Evolutionary conservation across 2,329 filamentous ascomycete species (phyloP), one percentile per base, ranked within the genome.

Genomic region (Huntiella moniliformis): DNA sequence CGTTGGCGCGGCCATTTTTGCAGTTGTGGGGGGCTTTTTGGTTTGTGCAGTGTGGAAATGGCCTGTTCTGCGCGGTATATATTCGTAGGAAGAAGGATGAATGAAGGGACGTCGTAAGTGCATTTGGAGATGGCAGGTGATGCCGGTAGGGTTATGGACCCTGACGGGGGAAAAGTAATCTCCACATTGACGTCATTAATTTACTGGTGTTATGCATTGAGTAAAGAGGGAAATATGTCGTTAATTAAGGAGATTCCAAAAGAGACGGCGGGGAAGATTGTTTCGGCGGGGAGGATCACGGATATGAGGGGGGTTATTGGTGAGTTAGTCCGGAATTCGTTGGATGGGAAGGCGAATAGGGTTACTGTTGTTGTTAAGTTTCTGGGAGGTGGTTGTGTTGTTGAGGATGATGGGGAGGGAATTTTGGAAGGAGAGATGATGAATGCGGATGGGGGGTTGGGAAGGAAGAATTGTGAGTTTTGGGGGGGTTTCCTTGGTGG

Each of bases 331-430:
- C 76, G 80, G 58, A 98, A 98, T 58, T 75, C 85, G 0, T 67
- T 98, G 10, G 91, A 98, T 64, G 84, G 86, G 3, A 64, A 65
- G 39, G 79, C 87, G 12, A 70, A 67, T 32, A 80, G 70, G 46
- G 63, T 95, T 51, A 73, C 73, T 45, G 66, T 93, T 46, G 71
- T 68, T 1, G 65, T 94, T 16, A 82, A 95, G 61, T 85, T 84
- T 57, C 60, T 62, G 45, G 76, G 79, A 17, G 88, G 86, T 4
- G 75, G 72, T 53, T 94, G 87, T 59, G 67, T 70, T 0, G 71
- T 95, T 4, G 82, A 93, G 56, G 91, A 98, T 57, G 72, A 96
- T 61, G 91, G 91, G 1, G 47, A 65, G 12, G 91, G 91, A 0
- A 92, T 98, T 39, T 58, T 66, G 1, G 73, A 81, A 1, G 56